Base-by-base conservation (phyloP, 305 asterid species). In the Fraxinus sp. region DNA sequence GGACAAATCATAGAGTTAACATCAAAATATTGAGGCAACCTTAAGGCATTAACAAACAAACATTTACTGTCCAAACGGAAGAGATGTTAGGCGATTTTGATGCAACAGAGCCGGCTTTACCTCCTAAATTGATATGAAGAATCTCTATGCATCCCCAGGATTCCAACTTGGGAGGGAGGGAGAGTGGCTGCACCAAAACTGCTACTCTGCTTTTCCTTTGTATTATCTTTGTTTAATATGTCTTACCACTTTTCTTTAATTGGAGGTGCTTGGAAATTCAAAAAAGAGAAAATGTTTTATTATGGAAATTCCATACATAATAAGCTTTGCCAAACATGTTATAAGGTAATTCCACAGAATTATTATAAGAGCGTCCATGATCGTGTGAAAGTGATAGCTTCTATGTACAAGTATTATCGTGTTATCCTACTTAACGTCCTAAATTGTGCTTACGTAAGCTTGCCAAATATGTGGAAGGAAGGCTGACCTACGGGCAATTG, bases 31-130 rank as follows among this genome's bases (percentile, higher is more conserved):
- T 75, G 75, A 71, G 66, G 79, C 73, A 77, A 74, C 73, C 26
- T 49, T 36, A 14, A n/a, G 68, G 80, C 37, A 57, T 59, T 41
- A 46, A 83, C 77, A 22, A 28, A 78, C 77, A 81, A 79, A 64
- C 37, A 37, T 79, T 36, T 66, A 14, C 46, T 37, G 14, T 35
- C 18, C 57, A 13, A 52, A 52, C 32, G 7, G 30, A 78, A 3
- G 73, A 5, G 16, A 9, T 46, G 26, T 14, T 26, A 13, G 79
- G 68, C 55, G 81, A 79, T 75, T 71, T 81, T 73, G 83, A 68
- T 78, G n/a, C 77, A 33, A 26, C 30, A 52, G 77, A 46, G 81
- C 55, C 41, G 70, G 68, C 22, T 28, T 2, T 77, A 24, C 41
- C 82, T 24, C 57, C 22, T 10, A 10, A 77, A 43, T 30, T 20